Evolutionary conservation across 164 flowering plant genomes (phyloP).

Genomic region (Akebia trifoliata): DNA sequence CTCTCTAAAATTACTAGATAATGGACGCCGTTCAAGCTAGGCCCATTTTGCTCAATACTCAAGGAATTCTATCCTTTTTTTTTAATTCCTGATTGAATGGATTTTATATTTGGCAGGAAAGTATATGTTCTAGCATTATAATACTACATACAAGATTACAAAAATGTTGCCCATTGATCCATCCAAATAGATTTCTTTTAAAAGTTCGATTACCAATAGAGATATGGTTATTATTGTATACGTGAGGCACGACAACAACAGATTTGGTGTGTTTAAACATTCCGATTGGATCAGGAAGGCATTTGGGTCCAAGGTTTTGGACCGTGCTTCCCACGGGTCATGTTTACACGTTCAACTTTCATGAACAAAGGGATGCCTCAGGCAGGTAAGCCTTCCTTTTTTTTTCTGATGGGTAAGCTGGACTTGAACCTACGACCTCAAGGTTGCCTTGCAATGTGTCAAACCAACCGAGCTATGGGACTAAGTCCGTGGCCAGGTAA

Average conservation of each 20-base stretch:
- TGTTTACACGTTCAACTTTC: constrained; percentile 89
- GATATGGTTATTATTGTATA: constrained; percentile 89
- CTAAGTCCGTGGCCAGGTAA: no score
- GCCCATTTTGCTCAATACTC: no score
- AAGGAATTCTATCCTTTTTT: no score
- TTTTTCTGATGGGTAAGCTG: no score
- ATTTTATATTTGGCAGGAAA: no score
- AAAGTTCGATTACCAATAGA: constrained; percentile 47
- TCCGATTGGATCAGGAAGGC: constrained; percentile 87
- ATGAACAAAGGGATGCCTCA: constrained; percentile 76
- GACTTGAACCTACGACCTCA: no score
- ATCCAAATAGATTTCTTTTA: constrained; percentile 44
- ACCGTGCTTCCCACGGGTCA: constrained; percentile 88
- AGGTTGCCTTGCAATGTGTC: no score
- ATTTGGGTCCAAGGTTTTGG: constrained; percentile 70
- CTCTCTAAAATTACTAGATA: no score
- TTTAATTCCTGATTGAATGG: no score
- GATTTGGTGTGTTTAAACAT: constrained; percentile 81
- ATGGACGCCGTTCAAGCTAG: no score
- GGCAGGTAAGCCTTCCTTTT: constrained; percentile 49
- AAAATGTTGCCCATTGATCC: constrained; percentile 47
- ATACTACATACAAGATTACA: not conserved
- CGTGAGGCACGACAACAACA: constrained; percentile 71
- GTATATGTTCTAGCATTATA: no score
- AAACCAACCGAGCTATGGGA: no score